These are phyloP conservation scores for Daldinia eschscholtzii DNA, from an alignment of 2,329 filamentous ascomycete genomes.

Conservation along the genomic window DNA sequence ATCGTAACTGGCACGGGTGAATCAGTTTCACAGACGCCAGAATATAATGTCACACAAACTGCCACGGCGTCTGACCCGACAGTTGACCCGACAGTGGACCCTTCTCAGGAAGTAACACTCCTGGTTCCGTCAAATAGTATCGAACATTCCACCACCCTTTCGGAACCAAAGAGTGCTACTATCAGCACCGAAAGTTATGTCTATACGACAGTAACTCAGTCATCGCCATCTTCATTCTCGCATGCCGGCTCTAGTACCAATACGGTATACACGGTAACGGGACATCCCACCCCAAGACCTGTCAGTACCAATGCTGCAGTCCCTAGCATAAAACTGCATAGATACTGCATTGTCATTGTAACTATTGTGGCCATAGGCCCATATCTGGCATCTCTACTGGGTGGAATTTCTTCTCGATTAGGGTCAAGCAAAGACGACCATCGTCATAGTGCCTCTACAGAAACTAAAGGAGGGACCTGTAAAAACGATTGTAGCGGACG, in stretches of 20 bases:
- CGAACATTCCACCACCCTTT: conserved; percentile 1
- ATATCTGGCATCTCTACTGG: not conserved
- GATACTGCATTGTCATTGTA: conserved; percentile 9
- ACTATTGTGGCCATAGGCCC: conserved; percentile 9
- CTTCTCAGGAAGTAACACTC: conserved; percentile 9
- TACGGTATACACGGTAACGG: conserved; percentile 24
- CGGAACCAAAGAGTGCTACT: not conserved
- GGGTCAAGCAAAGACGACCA: conserved; percentile 3
- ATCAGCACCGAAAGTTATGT: conserved; percentile 20
- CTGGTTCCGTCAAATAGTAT: conserved; percentile 1
- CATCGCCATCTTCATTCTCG: conserved; percentile 13
- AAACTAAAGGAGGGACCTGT: not conserved
- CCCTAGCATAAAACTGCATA: not conserved
- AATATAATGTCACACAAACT: conserved; percentile 28
- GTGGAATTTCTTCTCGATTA: not conserved
- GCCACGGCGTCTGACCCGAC: conserved; percentile 20
- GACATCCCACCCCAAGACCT: conserved; percentile 20
- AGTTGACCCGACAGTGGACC: conserved; percentile 7
- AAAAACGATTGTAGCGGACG: not conserved
- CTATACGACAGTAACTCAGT: conserved; percentile 29
- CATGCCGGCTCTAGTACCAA: conserved; percentile 19
- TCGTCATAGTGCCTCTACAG: too few species aligned
- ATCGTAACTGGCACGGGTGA: conserved; percentile 21
- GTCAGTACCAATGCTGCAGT: conserved; percentile 18
- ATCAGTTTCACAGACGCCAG: conserved; percentile 14